Evolutionary conservation across 768 basidiomycete genomes (phyloP), one percentile per base, ranked within the genome.

Genomic region (Trametes gibbosa): DNA sequence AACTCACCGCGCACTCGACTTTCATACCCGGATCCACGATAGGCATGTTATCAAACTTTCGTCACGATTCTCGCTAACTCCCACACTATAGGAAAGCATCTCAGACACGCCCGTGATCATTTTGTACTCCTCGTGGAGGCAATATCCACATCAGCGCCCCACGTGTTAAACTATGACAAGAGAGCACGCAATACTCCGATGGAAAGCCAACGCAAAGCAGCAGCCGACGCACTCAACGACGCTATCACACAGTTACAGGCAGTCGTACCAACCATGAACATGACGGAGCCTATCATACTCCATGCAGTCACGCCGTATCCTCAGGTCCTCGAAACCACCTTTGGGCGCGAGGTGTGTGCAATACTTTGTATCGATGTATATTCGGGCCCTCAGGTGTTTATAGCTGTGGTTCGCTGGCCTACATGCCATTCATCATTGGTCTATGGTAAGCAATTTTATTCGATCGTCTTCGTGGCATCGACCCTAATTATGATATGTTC

Each of bases 351-450:
- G 77, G 91, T 90, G 65, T 65, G 74, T 21, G 2, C 6, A 21
- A 1, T 21, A 23, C 42, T 48, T 24, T 10, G 8, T n/a, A n/a
- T n/a, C 19, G 19, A 23, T 40, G 10, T 19, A 16, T 37, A 1
- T 7, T 25, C 37, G 42, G 19, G 2, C 10, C 29, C 25, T 58
- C 73, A 59, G 21, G 42, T 35, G 47, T 41, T 29, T 37, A 42
- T 51, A 92, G 90, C 74, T 94, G 17, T 94, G 92, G 92, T 94
- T 94, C 70, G 82, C 84, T n/a, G 84, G 80, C 23, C 73, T 94
- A 32, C 92, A 94, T 67, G 91, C 91, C 42, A 87, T 94, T 24
- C 92, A 94, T 72, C 92, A 94, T 69, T 94, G 90, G 90, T 91
- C 90, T 19, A 92, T 92, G 88, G 89, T 90, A 69, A 64, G 81